Evolutionary conservation across 345 rosid genomes (phyloP).

Genomic region (Melaleuca quinquenervia): DNA sequence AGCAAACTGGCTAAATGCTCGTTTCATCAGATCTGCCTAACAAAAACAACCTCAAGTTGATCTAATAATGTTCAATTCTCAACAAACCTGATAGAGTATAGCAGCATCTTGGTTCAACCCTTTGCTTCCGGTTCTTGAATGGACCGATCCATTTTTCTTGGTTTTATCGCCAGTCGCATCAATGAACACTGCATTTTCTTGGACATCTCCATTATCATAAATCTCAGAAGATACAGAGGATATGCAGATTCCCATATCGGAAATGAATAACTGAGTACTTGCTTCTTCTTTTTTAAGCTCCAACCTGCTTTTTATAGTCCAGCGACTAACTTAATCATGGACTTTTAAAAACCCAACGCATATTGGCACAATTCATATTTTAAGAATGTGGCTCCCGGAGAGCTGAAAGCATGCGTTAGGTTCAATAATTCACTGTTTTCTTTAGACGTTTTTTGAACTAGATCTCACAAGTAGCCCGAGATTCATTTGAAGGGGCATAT

Average conservation of each 20-base stretch:
- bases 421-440: slow-evolving; percentile 18
- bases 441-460: background rate
- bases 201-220: slow-evolving; percentile 9
- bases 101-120: slow-evolving; percentile 85
- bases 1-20: background rate
- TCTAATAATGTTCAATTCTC: background rate
- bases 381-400: slow-evolving; percentile 19
- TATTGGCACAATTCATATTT: slow-evolving; percentile 1
- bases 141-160: slow-evolving; percentile 28
- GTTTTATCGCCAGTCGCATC: background rate
- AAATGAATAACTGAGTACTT: background rate
- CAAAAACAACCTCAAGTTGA: slow-evolving; percentile 1
- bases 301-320: background rate
- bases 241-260: slow-evolving; percentile 45
- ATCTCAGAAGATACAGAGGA: slow-evolving; percentile 40
- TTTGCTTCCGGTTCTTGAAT: slow-evolving; percentile 56
- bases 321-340: background rate
- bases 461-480: slow-evolving; percentile 31
- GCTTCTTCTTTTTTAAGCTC: background rate
- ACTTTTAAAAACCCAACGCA: slow-evolving; percentile 12
- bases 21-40: background rate
- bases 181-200: background rate
- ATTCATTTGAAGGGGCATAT: slow-evolving; percentile 39
- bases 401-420: slow-evolving; percentile 12
- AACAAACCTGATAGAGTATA: slow-evolving; percentile 28